Evolutionary conservation across 2,329 filamentous ascomycete species (phyloP), one percentile per base, ranked within the genome.

Genomic region (Cercospora sesami): DNA sequence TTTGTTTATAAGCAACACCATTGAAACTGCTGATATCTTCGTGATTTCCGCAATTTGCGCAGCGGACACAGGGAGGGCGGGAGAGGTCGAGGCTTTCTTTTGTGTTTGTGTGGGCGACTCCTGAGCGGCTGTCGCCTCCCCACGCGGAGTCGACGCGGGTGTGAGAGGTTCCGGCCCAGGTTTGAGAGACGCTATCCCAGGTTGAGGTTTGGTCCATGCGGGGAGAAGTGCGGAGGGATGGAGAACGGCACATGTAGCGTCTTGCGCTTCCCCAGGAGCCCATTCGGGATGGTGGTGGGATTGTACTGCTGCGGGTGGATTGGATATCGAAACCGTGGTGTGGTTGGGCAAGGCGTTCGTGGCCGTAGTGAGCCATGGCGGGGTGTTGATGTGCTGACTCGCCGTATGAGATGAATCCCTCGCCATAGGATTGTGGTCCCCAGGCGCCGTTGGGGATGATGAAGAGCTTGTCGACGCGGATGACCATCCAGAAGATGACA

Each of bases 401-500:
- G n/a, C 57, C 45, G 7, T 36, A 6, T 18, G 28, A 55, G 16
- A 65, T 39, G 14, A 42, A 63, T 28, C 60, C 62, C 5, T 60
- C 66, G 42, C 67, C 73, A 62, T 75, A 75, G 1, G 71, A 72
- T 61, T 72, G 72, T 2, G 87, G 85, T 0, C 82, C 85, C 55
- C 84, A 84, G 75, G 88, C 88, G 55, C 90, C 90, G 76, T 95
- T 82, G 1, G 91, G 91, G 26, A 95, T 81, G 75, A 90, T 85
- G 81, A 94, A 96, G 51, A 91, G 86, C 69, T 85, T 84, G 77
- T 96, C 93, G 69, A 95, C 88, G 33, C 93, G 86, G 21, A 85
- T 79, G 16, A 90, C 75, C 0, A 89, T 84, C 79, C 91, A 94
- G 8, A 89, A 80, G 63, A 84, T 85, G 4, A 94, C 84, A 42